Conservation (phyloP, 2,329 filamentous ascomycete genomes). For the Claviceps sp. region DNA sequence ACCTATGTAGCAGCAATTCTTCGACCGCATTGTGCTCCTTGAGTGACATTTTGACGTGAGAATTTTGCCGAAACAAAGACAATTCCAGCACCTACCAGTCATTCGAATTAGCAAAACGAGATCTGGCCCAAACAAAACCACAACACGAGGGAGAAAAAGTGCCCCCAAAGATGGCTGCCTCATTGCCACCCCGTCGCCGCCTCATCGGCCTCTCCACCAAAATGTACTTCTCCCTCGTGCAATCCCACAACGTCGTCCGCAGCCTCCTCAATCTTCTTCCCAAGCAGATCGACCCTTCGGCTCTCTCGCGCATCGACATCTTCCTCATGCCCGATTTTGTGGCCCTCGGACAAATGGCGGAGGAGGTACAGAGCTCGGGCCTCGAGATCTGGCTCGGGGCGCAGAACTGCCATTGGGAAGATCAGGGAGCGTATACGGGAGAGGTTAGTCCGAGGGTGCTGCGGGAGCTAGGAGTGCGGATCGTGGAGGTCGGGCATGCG, state of each 20-base stretch:
- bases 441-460: slow-evolving; percentile 60
- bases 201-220: slow-evolving; percentile 64
- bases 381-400: slow-evolving; percentile 48
- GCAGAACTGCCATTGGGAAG: slow-evolving; percentile 61
- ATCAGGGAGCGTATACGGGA: slow-evolving; percentile 62
- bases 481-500: slow-evolving; percentile 73
- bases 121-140: not conserved
- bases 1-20: too few species aligned
- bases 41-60: too few species aligned
- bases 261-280: slow-evolving; percentile 32
- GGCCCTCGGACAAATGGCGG: slow-evolving; percentile 41
- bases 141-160: not conserved
- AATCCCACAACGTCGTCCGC: slow-evolving; percentile 44
- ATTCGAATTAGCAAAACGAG: not conserved
- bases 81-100: too few species aligned
- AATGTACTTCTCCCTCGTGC: slow-evolving; percentile 62
- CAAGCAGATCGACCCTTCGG: slow-evolving; percentile 24
- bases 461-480: slow-evolving; percentile 50
- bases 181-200: slow-evolving; percentile 29
- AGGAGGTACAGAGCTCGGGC: slow-evolving; percentile 28
- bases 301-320: slow-evolving; percentile 45
- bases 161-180: not conserved
- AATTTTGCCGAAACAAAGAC: too few species aligned
- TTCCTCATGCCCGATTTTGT: slow-evolving; percentile 72
- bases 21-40: too few species aligned